These are phyloP conservation scores for Zizania latifolia DNA, from an alignment of 176 grass and related monocot genomes.

Conservation along the genomic window DNA sequence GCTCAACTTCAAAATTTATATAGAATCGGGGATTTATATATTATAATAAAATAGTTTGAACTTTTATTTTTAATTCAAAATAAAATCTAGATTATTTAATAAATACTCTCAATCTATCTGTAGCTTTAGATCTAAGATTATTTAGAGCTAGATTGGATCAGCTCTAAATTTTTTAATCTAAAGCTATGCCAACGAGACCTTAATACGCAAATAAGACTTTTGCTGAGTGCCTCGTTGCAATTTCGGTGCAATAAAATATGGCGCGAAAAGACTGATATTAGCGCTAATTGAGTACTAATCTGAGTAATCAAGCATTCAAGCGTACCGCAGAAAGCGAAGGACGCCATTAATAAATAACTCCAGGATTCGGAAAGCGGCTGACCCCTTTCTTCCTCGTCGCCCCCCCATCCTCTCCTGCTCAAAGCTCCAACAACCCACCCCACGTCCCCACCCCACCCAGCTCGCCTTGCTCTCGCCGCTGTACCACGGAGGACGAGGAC, in stretches of 20 bases:
- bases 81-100: too few relatives aligned
- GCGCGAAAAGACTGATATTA: too few relatives aligned
- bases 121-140: too few relatives aligned
- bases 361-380: neutral
- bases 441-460: too few relatives aligned
- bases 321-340: neutral
- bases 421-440: neutral
- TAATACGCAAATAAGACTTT: neutral
- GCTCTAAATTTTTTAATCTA: too few relatives aligned
- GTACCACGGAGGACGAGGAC: neutral
- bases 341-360: neutral
- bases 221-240: neutral
- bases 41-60: too few relatives aligned
- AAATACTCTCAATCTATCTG: too few relatives aligned
- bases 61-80: too few relatives aligned
- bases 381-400: neutral
- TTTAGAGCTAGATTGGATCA: too few relatives aligned
- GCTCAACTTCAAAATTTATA: too few relatives aligned
- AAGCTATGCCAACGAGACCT: too few relatives aligned
- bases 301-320: neutral
- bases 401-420: neutral
- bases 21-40: too few relatives aligned
- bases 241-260: neutral
- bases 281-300: neutral
- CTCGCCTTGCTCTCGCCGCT: neutral